phyloP scores from a whole-genome alignment of 1,284 basidiomycete species.

The Ganoderma boninense region DNA sequence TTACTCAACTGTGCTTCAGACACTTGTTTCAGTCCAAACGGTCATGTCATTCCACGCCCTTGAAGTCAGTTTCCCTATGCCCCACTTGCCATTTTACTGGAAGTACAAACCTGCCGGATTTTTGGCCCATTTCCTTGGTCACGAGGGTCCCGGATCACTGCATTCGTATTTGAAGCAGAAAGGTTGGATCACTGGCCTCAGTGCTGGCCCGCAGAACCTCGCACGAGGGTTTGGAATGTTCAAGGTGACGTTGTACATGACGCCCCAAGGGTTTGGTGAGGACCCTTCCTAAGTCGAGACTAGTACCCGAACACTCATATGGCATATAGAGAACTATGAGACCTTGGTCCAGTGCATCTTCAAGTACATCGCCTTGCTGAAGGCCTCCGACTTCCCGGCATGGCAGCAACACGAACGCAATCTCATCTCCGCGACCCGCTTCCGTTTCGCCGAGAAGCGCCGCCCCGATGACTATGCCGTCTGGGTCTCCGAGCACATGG shows the following conservation, averaged over 20 bases:
- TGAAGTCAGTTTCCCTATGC: slow-evolving; percentile 90
- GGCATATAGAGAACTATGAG: slow-evolving; percentile 75
- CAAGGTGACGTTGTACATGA: slow-evolving; percentile 85
- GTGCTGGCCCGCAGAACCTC: slow-evolving; percentile 76
- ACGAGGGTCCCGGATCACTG: slow-evolving; percentile 96
- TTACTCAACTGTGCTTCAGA: slow-evolving; percentile 52
- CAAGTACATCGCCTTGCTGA: slow-evolving; percentile 90
- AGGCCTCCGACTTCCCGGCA: slow-evolving; percentile 71
- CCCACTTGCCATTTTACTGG: slow-evolving; percentile 85
- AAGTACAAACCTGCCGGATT: slow-evolving; percentile 85
- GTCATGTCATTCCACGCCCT: slow-evolving; percentile 91
- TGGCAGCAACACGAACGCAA: slow-evolving; percentile 87
- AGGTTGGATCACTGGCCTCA: slow-evolving; percentile 90
- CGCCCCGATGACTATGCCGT: slow-evolving; percentile 86
- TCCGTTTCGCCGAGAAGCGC: slow-evolving; percentile 91
- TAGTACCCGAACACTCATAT: not conserved
- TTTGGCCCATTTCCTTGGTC: slow-evolving; percentile 90
- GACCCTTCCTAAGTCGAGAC: not conserved
- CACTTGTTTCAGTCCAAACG: slow-evolving; percentile 87
- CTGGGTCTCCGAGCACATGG: slow-evolving; percentile 80
- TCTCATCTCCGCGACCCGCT: slow-evolving; percentile 79
- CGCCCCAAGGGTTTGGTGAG: slow-evolving; percentile 87
- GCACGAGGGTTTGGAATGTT: slow-evolving; percentile 92
- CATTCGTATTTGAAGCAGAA: slow-evolving; percentile 92
- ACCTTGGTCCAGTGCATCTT: slow-evolving; percentile 79